Evolutionary conservation across 1,139 yeast species (phyloP).

Genomic region (Yamadazyma triangularis): DNA sequence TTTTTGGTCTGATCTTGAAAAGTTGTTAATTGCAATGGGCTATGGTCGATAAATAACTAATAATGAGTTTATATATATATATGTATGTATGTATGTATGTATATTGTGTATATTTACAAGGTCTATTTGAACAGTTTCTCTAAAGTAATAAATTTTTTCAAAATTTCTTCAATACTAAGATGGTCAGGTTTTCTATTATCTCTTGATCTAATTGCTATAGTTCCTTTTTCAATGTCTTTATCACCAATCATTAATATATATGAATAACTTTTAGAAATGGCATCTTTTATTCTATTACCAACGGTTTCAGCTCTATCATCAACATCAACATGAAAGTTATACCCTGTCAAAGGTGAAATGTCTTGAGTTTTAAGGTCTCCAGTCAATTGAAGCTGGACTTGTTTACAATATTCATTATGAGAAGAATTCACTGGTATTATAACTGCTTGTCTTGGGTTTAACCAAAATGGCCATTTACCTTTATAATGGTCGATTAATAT

Average conservation of each 20-base stretch:
- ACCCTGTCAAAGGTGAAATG: constrained; percentile 52
- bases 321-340: constrained; percentile 69
- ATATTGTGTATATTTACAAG: constrained; percentile 3
- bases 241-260: constrained; percentile 85
- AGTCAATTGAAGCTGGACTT: constrained; percentile 42
- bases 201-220: constrained; percentile 63
- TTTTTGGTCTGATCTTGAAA: constrained; percentile 77
- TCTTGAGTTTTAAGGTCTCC: constrained; percentile 40
- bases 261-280: constrained; percentile 71
- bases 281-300: constrained; percentile 76
- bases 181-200: constrained; percentile 47
- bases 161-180: constrained; percentile 44
- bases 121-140: constrained; percentile 40
- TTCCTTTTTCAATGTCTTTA: constrained; percentile 60
- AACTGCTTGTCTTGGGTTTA: constrained; percentile 90
- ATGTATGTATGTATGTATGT: not conserved
- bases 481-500: constrained; percentile 83
- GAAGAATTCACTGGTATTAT: constrained; percentile 72
- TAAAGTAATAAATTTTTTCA: constrained; percentile 42
- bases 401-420: constrained; percentile 52
- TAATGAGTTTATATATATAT: not conserved
- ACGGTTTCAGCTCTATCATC: constrained; percentile 75
- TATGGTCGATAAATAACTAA: constrained; percentile 21
- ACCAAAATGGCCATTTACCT: constrained; percentile 99
- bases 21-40: constrained; percentile 46